Percentiles rank a stretch among this genome's conserved stretches.
Conservation (phyloP, 148 eudicot species). For the Silene latifolia region DNA sequence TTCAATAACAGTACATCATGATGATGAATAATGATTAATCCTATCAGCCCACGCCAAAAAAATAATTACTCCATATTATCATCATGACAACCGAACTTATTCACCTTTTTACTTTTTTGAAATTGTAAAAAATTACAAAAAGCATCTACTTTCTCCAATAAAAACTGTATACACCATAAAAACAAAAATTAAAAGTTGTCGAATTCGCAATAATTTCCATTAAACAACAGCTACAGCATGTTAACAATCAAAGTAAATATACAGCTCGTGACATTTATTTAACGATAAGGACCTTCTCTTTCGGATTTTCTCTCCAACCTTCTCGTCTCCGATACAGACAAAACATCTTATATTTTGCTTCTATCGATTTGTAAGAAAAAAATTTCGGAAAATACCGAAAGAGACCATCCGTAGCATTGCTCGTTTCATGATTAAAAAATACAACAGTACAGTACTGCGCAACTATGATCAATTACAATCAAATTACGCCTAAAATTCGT, state of each 20-base stretch:
- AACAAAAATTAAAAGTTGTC: not conserved
- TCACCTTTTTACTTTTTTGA: constrained; percentile 13
- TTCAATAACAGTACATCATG: not conserved
- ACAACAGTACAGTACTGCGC: not conserved
- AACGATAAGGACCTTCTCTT: not conserved
- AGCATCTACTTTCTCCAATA: not conserved
- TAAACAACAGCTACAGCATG: not conserved
- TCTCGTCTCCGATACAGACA: not conserved
- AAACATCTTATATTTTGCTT: no score
- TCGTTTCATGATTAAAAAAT: no score
- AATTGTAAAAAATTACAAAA: not conserved
- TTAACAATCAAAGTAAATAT: not conserved
- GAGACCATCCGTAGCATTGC: not conserved
- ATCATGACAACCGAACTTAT: constrained; percentile 12
- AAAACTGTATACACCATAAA: not conserved
- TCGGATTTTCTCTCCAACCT: not conserved
- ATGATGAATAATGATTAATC: constrained; percentile 8
- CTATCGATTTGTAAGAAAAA: not conserved
- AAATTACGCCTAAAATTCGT: not conserved
- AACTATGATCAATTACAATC: not conserved
- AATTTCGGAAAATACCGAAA: no score
- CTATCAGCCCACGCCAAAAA: constrained; percentile 21
- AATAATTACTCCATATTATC: not conserved
- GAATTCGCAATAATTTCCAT: not conserved
- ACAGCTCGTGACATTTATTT: not conserved